Evolutionary conservation across 129 eudicot genomes (phyloP).

Genomic region (Helianthus tuberosus): DNA sequence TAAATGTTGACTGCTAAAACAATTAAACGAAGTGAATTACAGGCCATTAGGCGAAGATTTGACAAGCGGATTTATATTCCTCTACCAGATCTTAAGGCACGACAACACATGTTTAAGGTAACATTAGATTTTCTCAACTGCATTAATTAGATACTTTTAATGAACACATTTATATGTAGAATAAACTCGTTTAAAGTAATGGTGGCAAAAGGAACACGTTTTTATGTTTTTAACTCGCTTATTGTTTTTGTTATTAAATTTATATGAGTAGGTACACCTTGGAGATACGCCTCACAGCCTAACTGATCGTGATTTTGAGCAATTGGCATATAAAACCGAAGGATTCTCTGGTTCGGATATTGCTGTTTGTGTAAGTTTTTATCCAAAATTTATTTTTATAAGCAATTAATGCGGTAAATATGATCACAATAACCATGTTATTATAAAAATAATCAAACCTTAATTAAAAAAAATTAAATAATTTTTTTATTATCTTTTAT

Average conservation of each 20-base stretch:
- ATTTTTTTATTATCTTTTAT: background rate
- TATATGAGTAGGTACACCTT: conserved; percentile 48
- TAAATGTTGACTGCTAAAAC: background rate
- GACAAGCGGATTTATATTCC: conserved; percentile 66
- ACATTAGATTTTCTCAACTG: background rate
- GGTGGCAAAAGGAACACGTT: background rate
- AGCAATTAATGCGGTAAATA: background rate
- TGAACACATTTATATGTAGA: background rate
- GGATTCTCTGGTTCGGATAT: conserved; percentile 70
- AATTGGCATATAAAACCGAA: conserved; percentile 51
- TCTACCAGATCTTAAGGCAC: conserved; percentile 60
- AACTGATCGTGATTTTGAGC: conserved; percentile 57
- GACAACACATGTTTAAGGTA: conserved; percentile 72
- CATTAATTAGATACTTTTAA: background rate
- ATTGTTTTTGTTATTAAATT: conserved; percentile 7
- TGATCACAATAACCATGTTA: conserved; percentile 2
- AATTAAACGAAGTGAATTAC: conserved; percentile 19
- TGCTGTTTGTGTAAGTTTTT: conserved; percentile 60
- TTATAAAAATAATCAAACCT: background rate
- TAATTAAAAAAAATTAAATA: background rate
- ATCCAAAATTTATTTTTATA: background rate
- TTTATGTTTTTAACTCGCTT: background rate
- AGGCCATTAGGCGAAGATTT: conserved; percentile 63
- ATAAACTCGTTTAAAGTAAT: background rate
- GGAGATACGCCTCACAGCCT: conserved; percentile 62